These are phyloP conservation scores for Albizia julibrissin DNA, from an alignment of 306 rosid genomes.

Conservation along the genomic window DNA sequence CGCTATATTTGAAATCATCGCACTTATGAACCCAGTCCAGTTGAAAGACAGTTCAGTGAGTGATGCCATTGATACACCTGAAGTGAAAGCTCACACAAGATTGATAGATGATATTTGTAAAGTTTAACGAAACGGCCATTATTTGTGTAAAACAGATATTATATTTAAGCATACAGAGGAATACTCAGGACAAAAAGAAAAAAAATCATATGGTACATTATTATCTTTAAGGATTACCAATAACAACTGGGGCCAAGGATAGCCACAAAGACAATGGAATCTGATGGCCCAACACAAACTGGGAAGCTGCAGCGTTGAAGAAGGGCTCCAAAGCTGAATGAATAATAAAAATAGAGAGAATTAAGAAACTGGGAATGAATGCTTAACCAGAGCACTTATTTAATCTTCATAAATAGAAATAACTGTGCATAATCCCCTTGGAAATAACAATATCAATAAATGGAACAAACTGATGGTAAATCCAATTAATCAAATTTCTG, in stretches of 20 bases:
- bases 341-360: background rate
- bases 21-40: conserved; percentile 74
- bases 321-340: conserved; percentile 74
- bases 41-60: conserved; percentile 79
- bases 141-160: background rate
- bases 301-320: conserved; percentile 80
- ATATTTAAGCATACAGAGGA: background rate
- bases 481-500: background rate
- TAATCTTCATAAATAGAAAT: background rate
- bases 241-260: conserved; percentile 75
- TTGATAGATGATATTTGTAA: background rate
- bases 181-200: background rate
- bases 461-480: background rate
- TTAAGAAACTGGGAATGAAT: background rate
- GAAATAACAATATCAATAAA: background rate
- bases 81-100: conserved; percentile 28
- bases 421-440: background rate
- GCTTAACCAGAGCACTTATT: conserved; percentile 7
- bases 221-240: conserved; percentile 47
- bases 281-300: conserved; percentile 70
- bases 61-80: conserved; percentile 86
- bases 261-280: conserved; percentile 73
- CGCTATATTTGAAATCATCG: conserved; percentile 77
- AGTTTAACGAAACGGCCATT: conserved; percentile 5
- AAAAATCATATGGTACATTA: background rate